Conservation (phyloP, 2,329 filamentous ascomycete genomes). For the Ustulina deusta region DNA sequence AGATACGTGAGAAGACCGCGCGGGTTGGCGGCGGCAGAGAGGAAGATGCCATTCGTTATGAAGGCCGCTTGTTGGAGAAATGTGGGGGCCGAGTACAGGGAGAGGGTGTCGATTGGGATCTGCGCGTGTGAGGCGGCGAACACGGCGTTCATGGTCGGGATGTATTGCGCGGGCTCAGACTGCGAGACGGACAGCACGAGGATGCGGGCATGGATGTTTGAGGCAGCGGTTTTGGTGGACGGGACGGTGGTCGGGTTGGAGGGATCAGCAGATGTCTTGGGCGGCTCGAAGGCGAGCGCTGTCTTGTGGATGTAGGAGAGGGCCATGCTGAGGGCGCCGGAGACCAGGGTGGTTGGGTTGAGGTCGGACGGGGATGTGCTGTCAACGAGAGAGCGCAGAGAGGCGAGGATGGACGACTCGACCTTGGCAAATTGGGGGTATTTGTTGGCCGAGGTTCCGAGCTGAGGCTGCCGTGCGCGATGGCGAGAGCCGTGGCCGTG, state of each 20-base stretch:
- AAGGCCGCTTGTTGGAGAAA: conserved; percentile 90
- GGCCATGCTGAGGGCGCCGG: conserved; percentile 89
- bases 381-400: conserved; percentile 78
- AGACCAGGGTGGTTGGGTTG: conserved; percentile 82
- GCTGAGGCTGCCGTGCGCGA: conserved; percentile 13
- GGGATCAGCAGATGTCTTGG: conserved; percentile 59
- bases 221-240: conserved; percentile 50
- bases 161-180: conserved; percentile 88
- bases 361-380: conserved; percentile 75
- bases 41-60: conserved; percentile 70
- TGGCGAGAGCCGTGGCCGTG: conserved; percentile 49
- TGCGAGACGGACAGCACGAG: conserved; percentile 91
- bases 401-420: conserved; percentile 81
- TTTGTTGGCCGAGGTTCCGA: conserved; percentile 76
- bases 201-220: conserved; percentile 80
- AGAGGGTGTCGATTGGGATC: conserved; percentile 92
- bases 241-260: conserved; percentile 50
- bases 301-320: conserved; percentile 91
- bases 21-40: conserved; percentile 64
- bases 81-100: conserved; percentile 85
- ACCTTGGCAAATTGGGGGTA: conserved; percentile 92
- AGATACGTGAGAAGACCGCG: conserved; percentile 88
- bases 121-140: conserved; percentile 91
- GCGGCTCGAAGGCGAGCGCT: conserved; percentile 71
- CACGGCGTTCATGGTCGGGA: conserved; percentile 97